phyloP scores from a whole-genome alignment of 2,329 filamentous ascomycete species.

The Fusarium anthophilum region DNA sequence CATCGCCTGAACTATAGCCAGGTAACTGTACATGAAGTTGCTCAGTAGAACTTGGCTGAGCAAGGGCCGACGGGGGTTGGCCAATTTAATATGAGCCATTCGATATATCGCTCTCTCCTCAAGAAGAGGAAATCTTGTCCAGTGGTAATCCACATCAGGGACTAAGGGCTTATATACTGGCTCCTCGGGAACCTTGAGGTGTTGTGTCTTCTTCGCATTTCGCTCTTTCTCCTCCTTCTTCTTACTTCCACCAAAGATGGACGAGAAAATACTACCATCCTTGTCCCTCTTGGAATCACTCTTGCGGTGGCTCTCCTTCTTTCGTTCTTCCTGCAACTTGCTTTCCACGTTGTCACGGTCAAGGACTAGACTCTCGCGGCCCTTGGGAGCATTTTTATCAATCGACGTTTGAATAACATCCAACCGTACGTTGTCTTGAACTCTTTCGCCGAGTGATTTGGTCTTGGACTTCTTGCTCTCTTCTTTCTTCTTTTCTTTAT shows the following conservation, averaged over 20 bases:
- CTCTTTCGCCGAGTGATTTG: constrained; percentile 64
- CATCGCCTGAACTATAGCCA: constrained; percentile 98
- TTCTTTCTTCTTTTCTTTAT: constrained; percentile 68
- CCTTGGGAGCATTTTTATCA: constrained; percentile 71
- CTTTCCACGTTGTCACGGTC: constrained; percentile 79
- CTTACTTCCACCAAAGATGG: constrained; percentile 89
- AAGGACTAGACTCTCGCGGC: constrained; percentile 84
- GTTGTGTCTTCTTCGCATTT: constrained; percentile 76
- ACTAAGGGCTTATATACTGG: constrained; percentile 75
- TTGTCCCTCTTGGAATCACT: constrained; percentile 88
- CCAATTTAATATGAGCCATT: constrained; percentile 98
- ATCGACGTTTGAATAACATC: constrained; percentile 90
- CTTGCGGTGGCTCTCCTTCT: constrained; percentile 81
- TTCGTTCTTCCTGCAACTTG: constrained; percentile 82
- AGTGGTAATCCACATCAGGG: constrained; percentile 94
- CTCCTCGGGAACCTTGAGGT: constrained; percentile 82
- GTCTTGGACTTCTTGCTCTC: constrained; percentile 75
- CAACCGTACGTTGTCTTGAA: constrained; percentile 81
- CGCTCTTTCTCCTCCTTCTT: constrained; percentile 84
- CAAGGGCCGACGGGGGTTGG: constrained; percentile 91
- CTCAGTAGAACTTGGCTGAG: constrained; percentile 95
- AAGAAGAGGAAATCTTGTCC: constrained; percentile 93
- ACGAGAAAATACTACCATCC: constrained; percentile 91
- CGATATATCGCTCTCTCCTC: constrained; percentile 97
- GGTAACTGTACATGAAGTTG: constrained; percentile 99